phyloP scores from a whole-genome alignment of 2,329 filamentous ascomycete genomes.

The Aspergillus cejpii region DNA sequence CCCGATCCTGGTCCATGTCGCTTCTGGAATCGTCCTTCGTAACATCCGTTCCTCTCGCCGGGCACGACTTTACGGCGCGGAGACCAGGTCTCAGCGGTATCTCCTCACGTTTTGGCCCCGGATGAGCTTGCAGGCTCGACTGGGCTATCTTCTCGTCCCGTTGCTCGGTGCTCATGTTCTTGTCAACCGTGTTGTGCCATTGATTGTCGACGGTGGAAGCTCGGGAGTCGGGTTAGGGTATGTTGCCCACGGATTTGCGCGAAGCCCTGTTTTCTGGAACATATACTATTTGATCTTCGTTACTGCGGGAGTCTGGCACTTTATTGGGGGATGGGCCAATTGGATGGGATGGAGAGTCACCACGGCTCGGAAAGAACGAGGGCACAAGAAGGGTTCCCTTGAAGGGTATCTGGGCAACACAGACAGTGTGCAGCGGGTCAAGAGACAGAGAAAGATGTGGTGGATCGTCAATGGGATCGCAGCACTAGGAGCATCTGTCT shows the following conservation, averaged over 20 bases:
- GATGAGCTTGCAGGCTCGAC: constrained; percentile 61
- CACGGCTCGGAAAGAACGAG: constrained; percentile 26
- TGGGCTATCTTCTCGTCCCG: constrained; percentile 64
- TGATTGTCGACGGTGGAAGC: constrained; percentile 72
- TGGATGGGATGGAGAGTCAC: constrained; percentile 59
- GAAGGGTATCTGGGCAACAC: constrained; percentile 33
- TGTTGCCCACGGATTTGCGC: constrained; percentile 76
- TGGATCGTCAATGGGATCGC: constrained; percentile 63
- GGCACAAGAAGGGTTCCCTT: constrained; percentile 25
- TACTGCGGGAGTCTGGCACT: constrained; percentile 63
- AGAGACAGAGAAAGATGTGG: constrained; percentile 58
- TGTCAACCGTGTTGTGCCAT: constrained; percentile 68
- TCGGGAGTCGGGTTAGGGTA: constrained; percentile 80
- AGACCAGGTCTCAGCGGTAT: constrained; percentile 48
- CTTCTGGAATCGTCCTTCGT: constrained; percentile 69
- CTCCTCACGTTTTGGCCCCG: constrained; percentile 57
- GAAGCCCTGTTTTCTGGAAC: constrained; percentile 60
- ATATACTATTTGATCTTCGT: constrained; percentile 64
- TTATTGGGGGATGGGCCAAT: constrained; percentile 77
- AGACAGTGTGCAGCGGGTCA: constrained; percentile 49
- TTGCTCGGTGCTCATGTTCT: constrained; percentile 65
- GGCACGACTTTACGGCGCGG: constrained; percentile 66
- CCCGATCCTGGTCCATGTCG: constrained; percentile 68
- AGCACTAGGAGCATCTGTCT: constrained; percentile 55
- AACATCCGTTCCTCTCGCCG: constrained; percentile 67